Evolutionary conservation across 345 rosid species (phyloP).

Genomic region (Eutrema yunnanense): DNA sequence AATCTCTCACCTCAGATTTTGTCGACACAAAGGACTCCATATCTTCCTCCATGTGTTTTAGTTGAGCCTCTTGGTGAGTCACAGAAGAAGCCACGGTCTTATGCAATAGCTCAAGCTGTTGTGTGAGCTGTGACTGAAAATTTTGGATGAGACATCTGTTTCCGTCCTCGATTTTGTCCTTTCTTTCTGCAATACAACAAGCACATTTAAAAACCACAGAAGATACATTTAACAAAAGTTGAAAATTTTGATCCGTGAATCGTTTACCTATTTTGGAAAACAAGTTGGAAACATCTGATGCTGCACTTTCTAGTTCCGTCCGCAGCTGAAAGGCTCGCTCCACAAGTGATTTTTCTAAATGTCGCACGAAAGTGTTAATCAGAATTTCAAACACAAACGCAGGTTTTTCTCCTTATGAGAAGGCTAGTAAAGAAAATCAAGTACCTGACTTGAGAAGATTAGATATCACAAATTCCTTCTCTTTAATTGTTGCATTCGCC

Average conservation of each 20-base stretch:
- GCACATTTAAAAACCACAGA: neutral
- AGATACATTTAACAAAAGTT: neutral
- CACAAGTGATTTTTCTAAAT: constrained; percentile 73
- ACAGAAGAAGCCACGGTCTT: constrained; percentile 81
- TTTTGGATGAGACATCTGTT: constrained; percentile 64
- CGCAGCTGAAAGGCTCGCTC: constrained; percentile 85
- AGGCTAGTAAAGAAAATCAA: neutral
- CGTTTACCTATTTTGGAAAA: constrained; percentile 78
- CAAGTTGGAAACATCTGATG: constrained; percentile 80
- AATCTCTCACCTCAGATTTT: constrained; percentile 58
- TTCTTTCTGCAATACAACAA: constrained; percentile 60
- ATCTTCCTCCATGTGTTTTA: constrained; percentile 90
- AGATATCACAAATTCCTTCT: constrained; percentile 81
- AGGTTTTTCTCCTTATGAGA: neutral
- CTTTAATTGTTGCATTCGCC: constrained; percentile 87
- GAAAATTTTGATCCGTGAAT: neutral
- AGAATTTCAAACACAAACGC: neutral
- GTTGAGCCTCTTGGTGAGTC: constrained; percentile 82
- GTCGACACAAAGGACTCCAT: constrained; percentile 88
- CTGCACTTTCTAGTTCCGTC: constrained; percentile 76
- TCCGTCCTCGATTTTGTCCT: constrained; percentile 89
- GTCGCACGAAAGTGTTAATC: neutral
- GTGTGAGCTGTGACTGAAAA: constrained; percentile 78
- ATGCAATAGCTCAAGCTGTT: constrained; percentile 84
- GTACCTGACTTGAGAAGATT: constrained; percentile 90